Conservation (phyloP, 441 rosid species). For the Brassica balearica region DNA sequence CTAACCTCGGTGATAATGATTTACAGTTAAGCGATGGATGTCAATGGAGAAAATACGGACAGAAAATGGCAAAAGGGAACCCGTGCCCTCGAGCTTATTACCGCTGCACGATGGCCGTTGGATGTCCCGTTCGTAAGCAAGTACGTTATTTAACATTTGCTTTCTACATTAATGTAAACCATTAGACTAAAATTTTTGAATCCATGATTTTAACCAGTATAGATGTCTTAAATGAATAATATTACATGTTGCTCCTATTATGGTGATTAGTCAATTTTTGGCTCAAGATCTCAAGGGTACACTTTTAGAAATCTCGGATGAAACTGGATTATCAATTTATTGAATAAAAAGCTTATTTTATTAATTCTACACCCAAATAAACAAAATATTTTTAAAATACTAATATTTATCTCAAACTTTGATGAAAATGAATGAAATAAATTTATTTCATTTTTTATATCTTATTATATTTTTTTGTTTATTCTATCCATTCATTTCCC, state of each 20-base stretch:
- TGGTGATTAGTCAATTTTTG: not conserved
- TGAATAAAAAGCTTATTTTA: not conserved
- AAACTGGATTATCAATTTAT: not conserved
- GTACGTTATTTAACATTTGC: slow-evolving; percentile 44
- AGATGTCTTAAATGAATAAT: not conserved
- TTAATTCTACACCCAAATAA: not conserved
- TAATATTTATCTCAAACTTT: not conserved
- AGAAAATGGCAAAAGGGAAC: slow-evolving; percentile 95
- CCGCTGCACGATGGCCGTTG: slow-evolving; percentile 92
- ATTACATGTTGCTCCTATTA: not conserved
- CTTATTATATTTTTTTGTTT: not conserved
- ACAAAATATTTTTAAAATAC: not conserved
- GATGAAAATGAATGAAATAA: not conserved
- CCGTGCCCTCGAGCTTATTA: slow-evolving; percentile 98
- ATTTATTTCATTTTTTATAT: not conserved
- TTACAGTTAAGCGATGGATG: slow-evolving; percentile 78
- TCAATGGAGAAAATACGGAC: slow-evolving; percentile 89
- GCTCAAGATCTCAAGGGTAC: not conserved
- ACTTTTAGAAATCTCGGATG: not conserved
- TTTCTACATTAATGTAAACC: not conserved
- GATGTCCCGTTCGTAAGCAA: slow-evolving; percentile 94
- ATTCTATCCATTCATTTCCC: not conserved
- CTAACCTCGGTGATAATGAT: not conserved
- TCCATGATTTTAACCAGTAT: too few species aligned
- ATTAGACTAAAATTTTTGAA: too few species aligned